Evolutionary conservation across 371 early-diverging fungal species (phyloP).

Genomic region (Blakeslea trispora): DNA sequence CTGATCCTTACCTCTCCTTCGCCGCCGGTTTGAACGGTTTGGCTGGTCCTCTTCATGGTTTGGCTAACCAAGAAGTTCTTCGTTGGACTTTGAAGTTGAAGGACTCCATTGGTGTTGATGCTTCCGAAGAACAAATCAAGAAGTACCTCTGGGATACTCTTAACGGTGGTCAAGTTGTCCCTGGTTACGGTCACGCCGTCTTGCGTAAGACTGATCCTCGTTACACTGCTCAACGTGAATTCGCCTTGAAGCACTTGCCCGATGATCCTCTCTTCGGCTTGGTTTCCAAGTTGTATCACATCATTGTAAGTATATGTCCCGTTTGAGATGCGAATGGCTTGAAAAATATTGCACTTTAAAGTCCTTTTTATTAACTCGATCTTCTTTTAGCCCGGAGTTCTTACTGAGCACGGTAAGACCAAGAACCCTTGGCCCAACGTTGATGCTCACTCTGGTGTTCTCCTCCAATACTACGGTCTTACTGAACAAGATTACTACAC

Average conservation of each 20-base stretch:
- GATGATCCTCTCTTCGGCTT: conserved; percentile 96
- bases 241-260: conserved; percentile 97
- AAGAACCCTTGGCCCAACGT: conserved; percentile 99
- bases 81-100: conserved; percentile 96
- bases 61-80: conserved; percentile 99
- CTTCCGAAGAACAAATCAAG: conserved; percentile 91
- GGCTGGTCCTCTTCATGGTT: conserved; percentile 98
- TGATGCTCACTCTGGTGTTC: conserved; percentile 98
- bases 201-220: conserved; percentile 96
- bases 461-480: conserved; percentile 95
- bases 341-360: not conserved
- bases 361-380: conserved; percentile 1
- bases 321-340: not conserved
- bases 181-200: conserved; percentile 99
- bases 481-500: conserved; percentile 99
- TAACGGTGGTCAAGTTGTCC: conserved; percentile 95
- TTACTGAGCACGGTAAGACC: conserved; percentile 99
- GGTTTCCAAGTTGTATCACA: conserved; percentile 95
- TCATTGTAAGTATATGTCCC: conserved; percentile 57
- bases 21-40: conserved; percentile 97
- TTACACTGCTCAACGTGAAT: conserved; percentile 98
- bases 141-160: conserved; percentile 96
- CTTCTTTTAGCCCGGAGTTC: conserved; percentile 74
- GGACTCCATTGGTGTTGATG: conserved; percentile 81
- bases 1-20: conserved; percentile 98